Evolutionary conservation across 352 stramenopile species (phyloP), one percentile per base, ranked within the genome.

Genomic region (Globisporangium mamillatum): DNA sequence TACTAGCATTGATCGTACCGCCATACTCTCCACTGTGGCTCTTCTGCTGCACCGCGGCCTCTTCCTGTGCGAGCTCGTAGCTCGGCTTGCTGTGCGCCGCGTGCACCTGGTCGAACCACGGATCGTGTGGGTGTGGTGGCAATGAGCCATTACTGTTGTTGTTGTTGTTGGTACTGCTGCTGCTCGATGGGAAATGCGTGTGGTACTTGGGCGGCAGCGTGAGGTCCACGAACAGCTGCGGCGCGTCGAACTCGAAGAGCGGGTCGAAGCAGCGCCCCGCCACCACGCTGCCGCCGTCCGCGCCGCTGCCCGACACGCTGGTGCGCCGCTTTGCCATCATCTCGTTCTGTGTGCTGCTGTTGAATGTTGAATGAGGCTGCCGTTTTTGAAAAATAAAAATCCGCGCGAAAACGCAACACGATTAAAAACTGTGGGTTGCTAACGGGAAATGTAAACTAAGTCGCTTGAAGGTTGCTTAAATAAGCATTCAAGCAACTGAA

Each of bases 211-310:
- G 63, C n/a, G 75, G 70, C 0, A 67, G 78, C 25, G 70, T 78
- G 24, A 92, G 75, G 73, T 93, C 82, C 24, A 73, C 54, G 59
- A 84, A 92, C 41, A 70, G 64, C 62, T 84, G 79, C 54, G 86
- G 79, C 44, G 80, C 83, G 66, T 92, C 86, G 60, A 93, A 93
- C 75, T 90, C 86, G 72, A 92, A 93, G 18, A 90, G 75, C 57
- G 77, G 63, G 69, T 92, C 82, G 10, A 92, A 63, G 58, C 20
- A 29, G 48, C 48, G 48, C 48, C 7, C 48, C 22, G 48, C 48
- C 48, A 7, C 48, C 32, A 38, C 53, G 50, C 62, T 22, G 46
- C 44, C 44, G 52, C 46, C 29, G 14, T 14, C 36, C 6, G 8
- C 63, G 34, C 29, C 16, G 20, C 22, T 20, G 54, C 27, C 50